These are phyloP conservation scores for Barnettozyma californica DNA, from an alignment of 805 yeast genomes.

Conservation along the genomic window DNA sequence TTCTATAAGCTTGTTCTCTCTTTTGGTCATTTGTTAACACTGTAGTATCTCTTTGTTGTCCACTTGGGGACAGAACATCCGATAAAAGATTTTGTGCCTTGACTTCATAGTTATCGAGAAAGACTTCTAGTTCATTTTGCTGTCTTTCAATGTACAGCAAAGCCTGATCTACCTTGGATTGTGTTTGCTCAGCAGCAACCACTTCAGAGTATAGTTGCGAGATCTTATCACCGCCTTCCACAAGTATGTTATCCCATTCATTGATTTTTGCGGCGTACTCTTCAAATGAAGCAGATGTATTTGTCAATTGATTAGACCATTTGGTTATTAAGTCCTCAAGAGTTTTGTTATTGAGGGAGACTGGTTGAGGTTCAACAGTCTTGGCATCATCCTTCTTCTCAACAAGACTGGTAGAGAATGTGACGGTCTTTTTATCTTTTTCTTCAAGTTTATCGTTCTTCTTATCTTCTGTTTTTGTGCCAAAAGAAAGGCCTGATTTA, in stretches of 20 bases:
- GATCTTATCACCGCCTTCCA: conserved; percentile 81
- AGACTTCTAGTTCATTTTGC: conserved; percentile 82
- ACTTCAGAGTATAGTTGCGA: conserved; percentile 73
- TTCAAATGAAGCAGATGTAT: conserved; percentile 69
- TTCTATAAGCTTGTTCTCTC: conserved; percentile 81
- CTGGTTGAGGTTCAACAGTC: conserved; percentile 57
- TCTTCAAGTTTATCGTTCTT: conserved; percentile 15
- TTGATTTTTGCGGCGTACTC: conserved; percentile 68
- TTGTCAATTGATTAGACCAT: conserved; percentile 85
- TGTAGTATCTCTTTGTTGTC: conserved; percentile 22
- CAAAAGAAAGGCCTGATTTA: conserved; percentile 8
- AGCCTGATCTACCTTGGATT: conserved; percentile 81
- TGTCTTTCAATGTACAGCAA: conserved; percentile 82
- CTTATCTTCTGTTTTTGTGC: conserved; percentile 13
- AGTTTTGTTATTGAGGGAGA: conserved; percentile 83
- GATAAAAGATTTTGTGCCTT: conserved; percentile 32
- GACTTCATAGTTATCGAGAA: conserved; percentile 74
- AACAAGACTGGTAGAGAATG: conserved; percentile 23
- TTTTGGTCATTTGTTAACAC: conserved; percentile 70
- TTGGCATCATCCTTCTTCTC: conserved; percentile 41
- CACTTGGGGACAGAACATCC: conserved; percentile 31
- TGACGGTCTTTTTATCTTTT: conserved; percentile 23
- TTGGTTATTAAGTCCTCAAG: conserved; percentile 87
- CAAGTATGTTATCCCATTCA: conserved; percentile 81
- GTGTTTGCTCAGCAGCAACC: conserved; percentile 77